These are phyloP conservation scores for Beauveria sp. DNA, from an alignment of 2,329 filamentous ascomycete species.

Conservation along the genomic window DNA sequence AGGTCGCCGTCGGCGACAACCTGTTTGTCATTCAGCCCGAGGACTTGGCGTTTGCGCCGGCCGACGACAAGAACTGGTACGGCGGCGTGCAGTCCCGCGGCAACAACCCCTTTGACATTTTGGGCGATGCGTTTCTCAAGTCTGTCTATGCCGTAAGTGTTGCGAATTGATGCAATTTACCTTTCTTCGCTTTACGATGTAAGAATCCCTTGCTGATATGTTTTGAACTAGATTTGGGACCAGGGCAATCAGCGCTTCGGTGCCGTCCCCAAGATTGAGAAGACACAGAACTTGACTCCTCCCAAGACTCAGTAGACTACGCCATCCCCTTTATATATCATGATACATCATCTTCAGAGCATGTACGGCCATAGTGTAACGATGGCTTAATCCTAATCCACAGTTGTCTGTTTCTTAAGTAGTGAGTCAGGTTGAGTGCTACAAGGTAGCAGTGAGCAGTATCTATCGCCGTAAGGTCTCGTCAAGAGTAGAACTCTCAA, in stretches of 20 bases:
- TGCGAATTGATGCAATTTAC: too few species aligned
- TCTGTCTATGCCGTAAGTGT: slow-evolving; percentile 3
- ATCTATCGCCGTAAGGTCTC: too few species aligned
- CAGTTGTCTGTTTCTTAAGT: too few species aligned
- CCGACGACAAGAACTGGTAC: slow-evolving; percentile 5
- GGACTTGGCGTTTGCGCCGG: slow-evolving; percentile 7
- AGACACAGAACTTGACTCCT: slow-evolving; percentile 8
- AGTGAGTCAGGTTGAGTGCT: too few species aligned
- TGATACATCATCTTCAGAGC: too few species aligned
- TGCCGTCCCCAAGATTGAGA: slow-evolving; percentile 21
- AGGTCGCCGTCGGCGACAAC: slow-evolving; percentile 48
- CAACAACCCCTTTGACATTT: slow-evolving; percentile 3
- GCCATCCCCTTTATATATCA: not conserved
- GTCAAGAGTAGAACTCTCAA: too few species aligned
- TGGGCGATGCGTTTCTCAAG: slow-evolving; percentile 6
- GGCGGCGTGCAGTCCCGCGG: slow-evolving; percentile 8
- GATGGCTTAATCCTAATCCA: too few species aligned
- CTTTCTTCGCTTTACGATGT: too few species aligned
- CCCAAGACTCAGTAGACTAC: not conserved
- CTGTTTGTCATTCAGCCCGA: slow-evolving; percentile 39
- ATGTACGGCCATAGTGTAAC: too few species aligned
- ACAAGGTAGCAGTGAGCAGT: too few species aligned
- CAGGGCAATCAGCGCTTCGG: slow-evolving; percentile 47
- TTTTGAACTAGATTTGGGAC: slow-evolving; percentile 2
- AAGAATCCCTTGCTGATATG: not conserved